Percentiles rank a stretch among this genome's conserved stretches.
phyloP scores from a whole-genome alignment of 2,329 filamentous ascomycete genomes.

The Xylariomycetidae sp. region DNA sequence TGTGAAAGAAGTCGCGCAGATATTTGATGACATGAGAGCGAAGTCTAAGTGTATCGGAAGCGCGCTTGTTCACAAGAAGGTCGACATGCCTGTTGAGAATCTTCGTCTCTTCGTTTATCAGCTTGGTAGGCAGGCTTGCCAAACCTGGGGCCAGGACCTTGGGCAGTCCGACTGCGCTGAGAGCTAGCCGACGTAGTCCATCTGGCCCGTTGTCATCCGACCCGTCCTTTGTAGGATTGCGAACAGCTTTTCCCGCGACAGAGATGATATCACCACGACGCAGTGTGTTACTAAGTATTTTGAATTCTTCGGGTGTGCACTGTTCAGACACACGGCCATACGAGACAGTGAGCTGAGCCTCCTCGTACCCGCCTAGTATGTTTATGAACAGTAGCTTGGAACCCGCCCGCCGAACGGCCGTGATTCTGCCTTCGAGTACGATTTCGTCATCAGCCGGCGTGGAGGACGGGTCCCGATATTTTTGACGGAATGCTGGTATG shows the following conservation, averaged over 20 bases:
- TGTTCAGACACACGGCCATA: conserved; percentile 41
- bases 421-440: conserved; percentile 26
- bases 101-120: conserved; percentile 65
- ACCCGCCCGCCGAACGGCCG: conserved; percentile 36
- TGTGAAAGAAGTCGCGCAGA: conserved; percentile 67
- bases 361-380: conserved; percentile 64
- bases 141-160: conserved; percentile 70
- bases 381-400: conserved; percentile 81
- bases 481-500: conserved; percentile 31
- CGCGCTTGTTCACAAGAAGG: conserved; percentile 67
- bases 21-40: conserved; percentile 69
- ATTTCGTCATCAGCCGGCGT: conserved; percentile 21
- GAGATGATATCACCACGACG: conserved; percentile 70
- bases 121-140: conserved; percentile 66
- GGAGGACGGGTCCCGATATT: conserved; percentile 21
- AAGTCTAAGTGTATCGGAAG: conserved; percentile 64
- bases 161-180: conserved; percentile 64
- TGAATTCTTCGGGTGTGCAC: conserved; percentile 40
- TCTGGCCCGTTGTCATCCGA: too few species aligned
- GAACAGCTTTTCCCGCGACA: conserved; percentile 62
- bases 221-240: conserved; percentile 67
- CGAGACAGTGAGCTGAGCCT: conserved; percentile 72
- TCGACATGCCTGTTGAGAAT: conserved; percentile 79
- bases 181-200: too few species aligned
- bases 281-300: conserved; percentile 57